Evolutionary conservation across 768 basidiomycete species (phyloP), one percentile per base, ranked within the genome.

Genomic region (Chalciporus pseudorubinellus): DNA sequence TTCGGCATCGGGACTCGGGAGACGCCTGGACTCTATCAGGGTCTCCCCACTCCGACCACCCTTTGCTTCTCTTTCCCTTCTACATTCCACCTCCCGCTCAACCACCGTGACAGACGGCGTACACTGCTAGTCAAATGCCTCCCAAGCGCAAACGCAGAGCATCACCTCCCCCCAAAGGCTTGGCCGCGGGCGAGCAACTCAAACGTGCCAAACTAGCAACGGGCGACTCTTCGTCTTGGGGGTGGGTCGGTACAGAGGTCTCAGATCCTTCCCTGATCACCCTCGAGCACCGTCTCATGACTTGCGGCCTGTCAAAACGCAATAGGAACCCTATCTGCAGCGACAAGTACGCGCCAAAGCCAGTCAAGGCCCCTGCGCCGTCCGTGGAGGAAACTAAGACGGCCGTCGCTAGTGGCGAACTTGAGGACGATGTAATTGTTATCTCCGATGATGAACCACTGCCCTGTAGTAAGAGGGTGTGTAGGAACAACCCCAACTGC

Each of bases 401-500:
- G 22, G 50, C 50, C 9, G 20, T 55, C 42, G 59, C 66, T 19
- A 67, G 68, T 14, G 77, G 77, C 47, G 80, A 81, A 65, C 68
- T 75, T 16, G 77, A 77, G 43, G 81, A 81, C 56, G 85, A 87
- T 61, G 67, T 87, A 26, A 85, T 89, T 48, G 72, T 88, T 18
- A 75, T 89, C 33, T 85, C 85, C 1, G 88, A 89, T 48, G 82
- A 87, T 34, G 85, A 88, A 42, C 65, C 60, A 31, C 70, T 70
- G 4, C 59, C 66, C 14, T 92, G 91, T 62, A 74, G 66, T 51
- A 82, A 80, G 60, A 85, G 80, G 52, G 24, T 45, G 6, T 98
- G 95, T 70, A 85, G 79, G 59, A 69, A 69, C 44, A 95, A 93
- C 62, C 89, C 91, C 9, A 82, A 85, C 46, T 97, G 95, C 67